Conservation (phyloP, 1,139 yeast species). For the Martiniozyma asiatica region DNA sequence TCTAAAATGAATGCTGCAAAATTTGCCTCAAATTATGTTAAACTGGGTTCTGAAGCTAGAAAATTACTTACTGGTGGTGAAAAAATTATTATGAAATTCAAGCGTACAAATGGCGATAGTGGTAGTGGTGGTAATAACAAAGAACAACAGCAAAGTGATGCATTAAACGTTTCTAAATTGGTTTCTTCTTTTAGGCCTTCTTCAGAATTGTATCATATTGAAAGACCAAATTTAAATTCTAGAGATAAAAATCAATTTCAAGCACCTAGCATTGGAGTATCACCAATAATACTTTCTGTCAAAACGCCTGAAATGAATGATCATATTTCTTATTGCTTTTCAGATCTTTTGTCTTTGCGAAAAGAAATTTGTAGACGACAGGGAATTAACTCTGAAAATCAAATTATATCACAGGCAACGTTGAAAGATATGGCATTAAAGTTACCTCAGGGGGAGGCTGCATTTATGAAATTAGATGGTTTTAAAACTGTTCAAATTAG, state of each 20-base stretch:
- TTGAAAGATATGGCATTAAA: constrained; percentile 42
- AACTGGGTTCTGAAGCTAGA: constrained; percentile 42
- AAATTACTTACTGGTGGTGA: constrained; percentile 33
- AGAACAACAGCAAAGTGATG: not conserved
- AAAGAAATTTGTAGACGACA: constrained; percentile 32
- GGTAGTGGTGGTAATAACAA: no score
- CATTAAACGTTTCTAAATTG: not conserved
- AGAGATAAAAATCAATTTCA: not conserved
- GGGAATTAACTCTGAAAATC: constrained; percentile 28
- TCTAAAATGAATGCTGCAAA: constrained; percentile 69
- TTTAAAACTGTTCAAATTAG: constrained; percentile 28
- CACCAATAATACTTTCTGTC: constrained; percentile 6
- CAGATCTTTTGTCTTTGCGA: constrained; percentile 35
- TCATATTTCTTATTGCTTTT: constrained; percentile 29
- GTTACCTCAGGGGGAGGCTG: constrained; percentile 44
- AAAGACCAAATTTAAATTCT: no score
- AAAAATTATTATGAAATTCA: constrained; percentile 36
- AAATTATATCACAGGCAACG: constrained; percentile 36
- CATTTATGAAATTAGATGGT: constrained; percentile 33
- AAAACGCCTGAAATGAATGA: constrained; percentile 14
- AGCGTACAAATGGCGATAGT: not conserved
- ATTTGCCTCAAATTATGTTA: constrained; percentile 34
- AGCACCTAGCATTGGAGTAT: constrained; percentile 7
- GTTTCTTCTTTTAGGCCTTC: constrained; percentile 10
- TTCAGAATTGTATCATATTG: constrained; percentile 7